Base-by-base conservation (phyloP, 306 rosid genomes). In the Styphnolobium japonicum region DNA sequence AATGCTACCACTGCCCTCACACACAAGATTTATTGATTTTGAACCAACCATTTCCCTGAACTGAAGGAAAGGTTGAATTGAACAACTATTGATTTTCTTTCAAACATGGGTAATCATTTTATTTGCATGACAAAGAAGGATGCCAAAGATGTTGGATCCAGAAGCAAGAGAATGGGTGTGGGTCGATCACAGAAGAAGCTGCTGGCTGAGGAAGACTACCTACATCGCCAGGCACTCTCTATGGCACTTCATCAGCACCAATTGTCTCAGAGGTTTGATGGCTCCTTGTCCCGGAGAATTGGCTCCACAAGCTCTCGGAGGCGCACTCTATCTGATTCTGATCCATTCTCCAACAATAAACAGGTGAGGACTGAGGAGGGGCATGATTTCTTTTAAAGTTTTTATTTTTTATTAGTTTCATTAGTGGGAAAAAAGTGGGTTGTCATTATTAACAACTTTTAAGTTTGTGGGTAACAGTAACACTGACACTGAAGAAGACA, bases 201-300 rank as follows among this genome's bases (percentile, higher is more conserved):
- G n/a, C 88, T 86, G 16, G 87, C 89, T 16, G 99, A 96, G 68
- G 99, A 96, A 58, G 99, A 96, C n/a, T n/a, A n/a, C 39, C 69
- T 93, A 82, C 98, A 96, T 89, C 94, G 84, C 52, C 98, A 96
- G 66, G 97, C 98, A 64, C 88, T 96, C 16, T 91, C 98, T 11
- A 87, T 91, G 94, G 97, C 95, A 37, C 91, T 96, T 76, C 97
- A 93, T 5, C 97, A 96, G 83, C 97, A 93, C 67, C 99, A 95
- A 67, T 64, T 87, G 79, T 96, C 99, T 63, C 99, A 96, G 88
- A 91, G 99, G 86, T 93, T 93, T 63, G 99, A 96, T 10, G 98
- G 98, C 7, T 96, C 99, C n/a, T 91, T 89, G 95, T 96, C 99
- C 12, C 67, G 98, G 36, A 76, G 98, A 83, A 84, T 90, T 77